Conservation (phyloP, 106 monocot genomes). For the Dioscorea alata region DNA sequence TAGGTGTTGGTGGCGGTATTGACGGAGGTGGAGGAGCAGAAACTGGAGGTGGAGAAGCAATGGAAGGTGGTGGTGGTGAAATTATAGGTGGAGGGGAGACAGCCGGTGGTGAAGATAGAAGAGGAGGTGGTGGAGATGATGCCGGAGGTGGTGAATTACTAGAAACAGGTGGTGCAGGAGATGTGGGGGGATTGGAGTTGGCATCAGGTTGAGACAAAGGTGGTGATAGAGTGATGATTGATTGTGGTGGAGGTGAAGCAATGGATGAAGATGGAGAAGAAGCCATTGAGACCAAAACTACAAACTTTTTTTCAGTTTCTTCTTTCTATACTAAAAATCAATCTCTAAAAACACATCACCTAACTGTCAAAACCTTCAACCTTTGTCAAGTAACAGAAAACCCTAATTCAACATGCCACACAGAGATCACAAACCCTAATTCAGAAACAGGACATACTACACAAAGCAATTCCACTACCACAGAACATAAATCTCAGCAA, state of each 20-base stretch:
- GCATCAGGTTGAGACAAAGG: neutral
- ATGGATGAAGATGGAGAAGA: constrained; percentile 2
- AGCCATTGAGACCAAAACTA: neutral
- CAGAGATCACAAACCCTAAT: too few relatives aligned
- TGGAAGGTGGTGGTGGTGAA: constrained; percentile 1
- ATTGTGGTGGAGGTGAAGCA: neutral
- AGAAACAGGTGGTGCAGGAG: neutral
- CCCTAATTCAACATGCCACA: too few relatives aligned
- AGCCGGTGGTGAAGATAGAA: neutral
- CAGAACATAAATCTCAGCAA: neutral
- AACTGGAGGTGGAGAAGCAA: neutral
- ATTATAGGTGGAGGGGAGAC: neutral
- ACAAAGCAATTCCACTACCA: neutral
- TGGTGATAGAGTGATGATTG: neutral
- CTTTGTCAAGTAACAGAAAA: too few relatives aligned
- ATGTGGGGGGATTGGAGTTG: neutral
- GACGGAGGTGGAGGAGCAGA: neutral
- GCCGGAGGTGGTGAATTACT: neutral
- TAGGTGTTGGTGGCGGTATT: neutral
- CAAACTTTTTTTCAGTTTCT: neutral
- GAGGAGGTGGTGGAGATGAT: neutral
- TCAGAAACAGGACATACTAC: neutral
- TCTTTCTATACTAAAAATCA: neutral
- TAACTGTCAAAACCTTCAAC: too few relatives aligned
- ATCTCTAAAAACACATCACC: neutral